Conservation (phyloP, 2,329 filamentous ascomycete species). For the Cladosporium halotolerans region DNA sequence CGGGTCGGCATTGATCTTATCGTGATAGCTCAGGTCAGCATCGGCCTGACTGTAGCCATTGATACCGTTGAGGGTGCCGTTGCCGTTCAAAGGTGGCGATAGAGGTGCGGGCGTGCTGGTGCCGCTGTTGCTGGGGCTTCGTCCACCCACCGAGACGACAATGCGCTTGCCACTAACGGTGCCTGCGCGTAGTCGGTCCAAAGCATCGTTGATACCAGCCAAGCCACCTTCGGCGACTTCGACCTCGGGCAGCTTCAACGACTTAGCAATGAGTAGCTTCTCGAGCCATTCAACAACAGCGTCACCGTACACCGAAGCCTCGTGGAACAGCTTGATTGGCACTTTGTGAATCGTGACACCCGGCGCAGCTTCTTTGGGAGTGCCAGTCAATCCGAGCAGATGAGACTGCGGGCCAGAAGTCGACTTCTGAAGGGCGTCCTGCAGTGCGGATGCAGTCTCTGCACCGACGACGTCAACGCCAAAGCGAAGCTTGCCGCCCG, state of each 20-base stretch:
- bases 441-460: constrained; percentile 55
- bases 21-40: constrained; percentile 25
- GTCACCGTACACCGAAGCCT: constrained; percentile 57
- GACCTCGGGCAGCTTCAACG: constrained; percentile 58
- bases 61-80: constrained; percentile 14
- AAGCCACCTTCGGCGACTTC: constrained; percentile 59
- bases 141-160: constrained; percentile 45
- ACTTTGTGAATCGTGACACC: constrained; percentile 57
- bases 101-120: constrained; percentile 7
- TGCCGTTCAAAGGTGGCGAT: not conserved
- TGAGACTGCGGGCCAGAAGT: constrained; percentile 38
- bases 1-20: constrained; percentile 38
- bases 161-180: constrained; percentile 63
- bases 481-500: constrained; percentile 55
- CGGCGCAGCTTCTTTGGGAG: constrained; percentile 52
- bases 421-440: constrained; percentile 44
- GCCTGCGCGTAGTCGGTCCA: constrained; percentile 60
- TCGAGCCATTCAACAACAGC: constrained; percentile 62
- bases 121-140: constrained; percentile 16
- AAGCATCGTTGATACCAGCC: constrained; percentile 58
- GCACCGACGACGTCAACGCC: constrained; percentile 62
- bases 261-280: constrained; percentile 49
- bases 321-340: constrained; percentile 71
- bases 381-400: constrained; percentile 60
- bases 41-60: not conserved